These are phyloP conservation scores for Pichia terricola DNA, from an alignment of 1,139 yeast species.

Conservation along the genomic window DNA sequence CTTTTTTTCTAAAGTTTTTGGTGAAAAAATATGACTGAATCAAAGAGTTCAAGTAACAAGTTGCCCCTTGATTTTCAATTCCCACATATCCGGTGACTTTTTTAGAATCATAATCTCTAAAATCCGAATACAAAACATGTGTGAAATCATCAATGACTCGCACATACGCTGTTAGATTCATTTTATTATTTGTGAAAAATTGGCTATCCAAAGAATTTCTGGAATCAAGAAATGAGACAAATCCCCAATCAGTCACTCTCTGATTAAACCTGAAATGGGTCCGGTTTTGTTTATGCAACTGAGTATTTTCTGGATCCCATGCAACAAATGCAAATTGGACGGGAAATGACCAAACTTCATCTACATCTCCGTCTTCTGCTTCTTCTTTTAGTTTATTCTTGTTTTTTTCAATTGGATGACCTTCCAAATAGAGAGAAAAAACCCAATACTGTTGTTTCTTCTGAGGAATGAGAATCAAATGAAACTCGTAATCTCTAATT, in stretches of 20 bases:
- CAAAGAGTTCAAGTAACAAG: constrained; percentile 88
- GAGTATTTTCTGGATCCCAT: constrained; percentile 72
- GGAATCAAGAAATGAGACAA: constrained; percentile 62
- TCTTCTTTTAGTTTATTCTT: neutral
- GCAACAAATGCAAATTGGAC: constrained; percentile 83
- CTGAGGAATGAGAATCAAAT: constrained; percentile 8
- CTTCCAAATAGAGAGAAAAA: constrained; percentile 57
- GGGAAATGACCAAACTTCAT: constrained; percentile 67
- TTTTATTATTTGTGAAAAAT: constrained; percentile 41
- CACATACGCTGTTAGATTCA: constrained; percentile 71
- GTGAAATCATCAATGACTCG: constrained; percentile 80
- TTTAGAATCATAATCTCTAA: constrained; percentile 78
- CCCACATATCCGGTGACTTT: constrained; percentile 87
- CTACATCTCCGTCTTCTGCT: constrained; percentile 8
- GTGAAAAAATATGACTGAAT: constrained; percentile 88
- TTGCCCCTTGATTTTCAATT: constrained; percentile 92
- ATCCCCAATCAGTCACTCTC: constrained; percentile 92
- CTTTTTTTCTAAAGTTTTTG: constrained; percentile 69
- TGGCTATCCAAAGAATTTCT: constrained; percentile 33
- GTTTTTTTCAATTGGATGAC: constrained; percentile 33
- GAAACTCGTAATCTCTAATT: constrained; percentile 35
- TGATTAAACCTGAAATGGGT: constrained; percentile 74
- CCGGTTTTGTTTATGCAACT: constrained; percentile 49
- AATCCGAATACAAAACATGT: constrained; percentile 89
- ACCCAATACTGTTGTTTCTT: constrained; percentile 16